Base-by-base conservation (phyloP, 495 filamentous ascomycete genomes). In the Cladorrhinum samala region DNA sequence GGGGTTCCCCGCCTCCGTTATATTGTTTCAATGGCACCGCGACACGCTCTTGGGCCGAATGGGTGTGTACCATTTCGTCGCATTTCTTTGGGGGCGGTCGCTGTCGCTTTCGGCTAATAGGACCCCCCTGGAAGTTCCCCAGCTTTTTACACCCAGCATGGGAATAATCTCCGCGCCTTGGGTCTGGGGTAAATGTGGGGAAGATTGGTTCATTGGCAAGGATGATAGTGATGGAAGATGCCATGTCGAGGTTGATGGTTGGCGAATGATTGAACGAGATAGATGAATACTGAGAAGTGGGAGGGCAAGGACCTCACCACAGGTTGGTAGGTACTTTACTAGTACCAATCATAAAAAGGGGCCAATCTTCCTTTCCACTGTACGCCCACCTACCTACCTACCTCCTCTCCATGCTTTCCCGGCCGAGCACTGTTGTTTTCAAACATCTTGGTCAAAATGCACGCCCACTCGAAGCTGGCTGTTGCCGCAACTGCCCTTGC, bases 121-220 rank as follows among this genome's bases (percentile, higher is more conserved):
- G 24, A n/a, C 8, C 18, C 24, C 18, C 42, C 17, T 24, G 20
- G 17, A 24, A 21, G 7, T 45, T 21, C 42, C 20, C n/a, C 18
- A n/a, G n/a, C n/a, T n/a, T n/a, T n/a, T 38, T 39, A 23, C 13
- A 16, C 25, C 46, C 38, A 43, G 21, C 8, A 27, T 24, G 20
- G 6, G 44, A 40, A 23, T 51, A 57, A 51, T 51, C 50, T 57
- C 54, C 54, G 50, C 58, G 48, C 17, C 30, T 36, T 33, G 50
- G 39, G 43, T 52, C 50, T 52, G 58, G 58, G 58, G 58, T 38
- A 60, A 54, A 24, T 60, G 50, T 60, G 53, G 58, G 47, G 58
- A 24, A 17, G 5, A 33, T 33, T 33, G 27, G 21, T 2, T 54
- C 44, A 17, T 19, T 37, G 17, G 19, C 21, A 50, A 38, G 27